phyloP scores from a whole-genome alignment of 2,329 filamentous ascomycete genomes.

The Claviceps cyperi region DNA sequence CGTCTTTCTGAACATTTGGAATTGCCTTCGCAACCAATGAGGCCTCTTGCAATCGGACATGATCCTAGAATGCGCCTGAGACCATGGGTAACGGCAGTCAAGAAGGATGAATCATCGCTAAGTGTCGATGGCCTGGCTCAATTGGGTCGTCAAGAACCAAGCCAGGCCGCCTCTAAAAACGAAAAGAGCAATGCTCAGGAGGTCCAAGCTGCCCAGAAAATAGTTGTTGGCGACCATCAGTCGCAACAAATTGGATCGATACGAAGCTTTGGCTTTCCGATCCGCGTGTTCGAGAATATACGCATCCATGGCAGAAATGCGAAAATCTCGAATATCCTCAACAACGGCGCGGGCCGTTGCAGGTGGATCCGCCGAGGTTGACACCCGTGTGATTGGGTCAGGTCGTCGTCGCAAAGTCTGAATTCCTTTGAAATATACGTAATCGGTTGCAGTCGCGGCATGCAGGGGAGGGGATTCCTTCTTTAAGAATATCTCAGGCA shows the following conservation, averaged over 20 bases:
- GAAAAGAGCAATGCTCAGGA: constrained; percentile 17
- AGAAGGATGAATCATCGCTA: neutral
- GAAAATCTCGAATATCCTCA: constrained; percentile 31
- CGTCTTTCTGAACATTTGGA: neutral
- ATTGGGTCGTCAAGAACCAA: constrained; percentile 1
- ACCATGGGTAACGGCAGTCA: too few species aligned
- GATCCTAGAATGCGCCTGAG: too few species aligned
- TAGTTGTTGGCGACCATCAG: constrained; percentile 31
- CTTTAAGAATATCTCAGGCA: constrained; percentile 31
- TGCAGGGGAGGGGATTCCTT: constrained; percentile 22
- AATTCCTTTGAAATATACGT: constrained; percentile 28
- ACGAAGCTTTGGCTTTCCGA: constrained; percentile 14
- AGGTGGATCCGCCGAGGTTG: constrained; percentile 22
- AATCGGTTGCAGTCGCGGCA: constrained; percentile 22
- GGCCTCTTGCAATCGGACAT: too few species aligned
- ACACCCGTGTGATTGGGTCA: constrained; percentile 23
- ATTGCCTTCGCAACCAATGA: neutral
- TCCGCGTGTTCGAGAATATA: constrained; percentile 26
- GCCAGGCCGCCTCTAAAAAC: constrained; percentile 4
- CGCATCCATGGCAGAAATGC: constrained; percentile 36
- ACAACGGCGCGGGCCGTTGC: constrained; percentile 5
- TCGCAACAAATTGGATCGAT: constrained; percentile 23
- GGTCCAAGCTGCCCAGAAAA: constrained; percentile 20
- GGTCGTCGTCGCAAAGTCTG: constrained; percentile 29
- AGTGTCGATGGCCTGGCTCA: neutral